Evolutionary conservation across 2,329 filamentous ascomycete genomes (phyloP).

Genomic region (Teratosphaeria gauchensis): DNA sequence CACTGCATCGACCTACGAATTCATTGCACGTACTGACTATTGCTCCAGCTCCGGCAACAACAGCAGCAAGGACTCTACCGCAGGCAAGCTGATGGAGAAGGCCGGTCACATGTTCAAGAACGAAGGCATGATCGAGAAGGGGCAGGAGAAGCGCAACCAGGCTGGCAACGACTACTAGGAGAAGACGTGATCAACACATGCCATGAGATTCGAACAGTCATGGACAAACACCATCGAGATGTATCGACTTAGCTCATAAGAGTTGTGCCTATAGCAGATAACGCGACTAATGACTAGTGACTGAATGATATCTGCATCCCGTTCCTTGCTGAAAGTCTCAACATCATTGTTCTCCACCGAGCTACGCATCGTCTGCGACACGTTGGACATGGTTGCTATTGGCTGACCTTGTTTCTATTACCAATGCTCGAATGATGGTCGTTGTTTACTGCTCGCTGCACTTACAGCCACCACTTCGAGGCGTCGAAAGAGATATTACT

Average conservation of each 20-base stretch:
- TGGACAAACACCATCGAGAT: neutral
- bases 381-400: too few species aligned
- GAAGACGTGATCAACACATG: neutral
- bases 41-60: conserved; percentile 2
- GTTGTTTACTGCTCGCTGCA: too few species aligned
- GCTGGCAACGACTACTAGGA: neutral
- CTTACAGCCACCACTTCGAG: too few species aligned
- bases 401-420: too few species aligned
- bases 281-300: neutral
- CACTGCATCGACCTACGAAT: too few species aligned
- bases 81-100: conserved; percentile 53
- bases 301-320: neutral
- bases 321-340: neutral
- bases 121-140: conserved; percentile 40
- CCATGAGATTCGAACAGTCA: neutral
- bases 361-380: too few species aligned
- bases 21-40: neutral
- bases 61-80: conserved; percentile 30
- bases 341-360: neutral
- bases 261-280: neutral
- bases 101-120: conserved; percentile 42
- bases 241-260: neutral
- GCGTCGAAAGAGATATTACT: too few species aligned
- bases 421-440: too few species aligned
- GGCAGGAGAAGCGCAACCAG: conserved; percentile 40